These are phyloP conservation scores for Huntiella abstrusa DNA, from an alignment of 2,329 filamentous ascomycete species.

Conservation along the genomic window DNA sequence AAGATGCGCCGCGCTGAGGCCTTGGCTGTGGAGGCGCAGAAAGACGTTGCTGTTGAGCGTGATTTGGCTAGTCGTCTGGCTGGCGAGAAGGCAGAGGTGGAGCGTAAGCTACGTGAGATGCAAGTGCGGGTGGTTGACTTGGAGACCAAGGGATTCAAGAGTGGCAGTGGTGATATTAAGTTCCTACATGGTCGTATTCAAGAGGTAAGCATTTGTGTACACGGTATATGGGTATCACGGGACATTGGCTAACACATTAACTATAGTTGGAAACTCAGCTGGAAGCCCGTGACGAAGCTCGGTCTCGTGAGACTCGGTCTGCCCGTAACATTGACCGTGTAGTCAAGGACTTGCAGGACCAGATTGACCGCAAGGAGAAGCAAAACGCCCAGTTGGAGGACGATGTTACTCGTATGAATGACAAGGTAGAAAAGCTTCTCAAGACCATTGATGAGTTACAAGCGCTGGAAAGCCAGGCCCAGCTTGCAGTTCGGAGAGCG, in stretches of 20 bases:
- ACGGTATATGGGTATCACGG: background rate
- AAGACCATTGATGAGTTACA: slow-evolving; percentile 88
- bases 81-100: slow-evolving; percentile 74
- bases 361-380: slow-evolving; percentile 88
- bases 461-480: slow-evolving; percentile 61
- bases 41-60: slow-evolving; percentile 72
- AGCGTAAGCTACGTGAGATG: slow-evolving; percentile 78
- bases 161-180: slow-evolving; percentile 81
- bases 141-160: slow-evolving; percentile 93
- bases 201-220: slow-evolving; percentile 46
- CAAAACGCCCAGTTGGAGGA: slow-evolving; percentile 63
- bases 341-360: slow-evolving; percentile 79
- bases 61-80: slow-evolving; percentile 66
- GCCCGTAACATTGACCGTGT: slow-evolving; percentile 84
- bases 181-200: slow-evolving; percentile 89
- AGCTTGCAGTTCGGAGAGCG: slow-evolving; percentile 65
- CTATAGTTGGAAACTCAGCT: slow-evolving; percentile 68
- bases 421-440: slow-evolving; percentile 80
- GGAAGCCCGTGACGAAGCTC: slow-evolving; percentile 62
- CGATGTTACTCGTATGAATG: slow-evolving; percentile 67
- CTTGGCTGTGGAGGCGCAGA: slow-evolving; percentile 72
- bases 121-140: slow-evolving; percentile 81
- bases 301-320: slow-evolving; percentile 65
- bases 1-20: slow-evolving; percentile 95
- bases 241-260: slow-evolving; percentile 1